phyloP scores from a whole-genome alignment of 2,329 filamentous ascomycete species.

The Berkeleyomyces basicola region DNA sequence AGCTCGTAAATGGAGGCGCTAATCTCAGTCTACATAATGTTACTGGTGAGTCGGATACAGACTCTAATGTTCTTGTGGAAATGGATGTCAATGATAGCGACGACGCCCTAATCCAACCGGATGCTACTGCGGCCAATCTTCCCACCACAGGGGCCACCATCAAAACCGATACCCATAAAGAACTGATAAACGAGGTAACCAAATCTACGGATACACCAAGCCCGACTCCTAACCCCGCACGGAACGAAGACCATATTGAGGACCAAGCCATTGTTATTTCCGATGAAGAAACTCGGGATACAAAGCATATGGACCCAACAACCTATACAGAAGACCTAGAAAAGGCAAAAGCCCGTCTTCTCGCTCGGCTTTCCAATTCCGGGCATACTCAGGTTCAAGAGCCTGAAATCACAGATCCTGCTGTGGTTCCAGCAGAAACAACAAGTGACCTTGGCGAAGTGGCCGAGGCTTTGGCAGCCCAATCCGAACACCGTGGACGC shows the following conservation, averaged over 20 bases:
- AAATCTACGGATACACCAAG: background rate
- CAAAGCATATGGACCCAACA: slow-evolving; percentile 17
- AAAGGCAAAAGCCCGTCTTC: slow-evolving; percentile 31
- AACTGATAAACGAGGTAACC: background rate
- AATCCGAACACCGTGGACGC: slow-evolving; percentile 22
- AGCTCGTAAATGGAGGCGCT: slow-evolving; percentile 20
- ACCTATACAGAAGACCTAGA: slow-evolving; percentile 23
- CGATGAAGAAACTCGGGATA: slow-evolving; percentile 22
- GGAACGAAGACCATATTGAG: slow-evolving; percentile 1
- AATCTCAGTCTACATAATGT: slow-evolving; percentile 28
- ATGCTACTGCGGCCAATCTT: background rate
- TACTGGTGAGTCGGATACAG: slow-evolving; percentile 29
- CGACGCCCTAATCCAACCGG: slow-evolving; percentile 8
- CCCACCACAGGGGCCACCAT: too few species aligned
- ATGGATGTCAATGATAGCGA: slow-evolving; percentile 19
- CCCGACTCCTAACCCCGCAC: background rate
- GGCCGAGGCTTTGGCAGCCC: slow-evolving; percentile 17
- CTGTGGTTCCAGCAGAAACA: slow-evolving; percentile 13
- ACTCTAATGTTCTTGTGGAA: slow-evolving; percentile 15
- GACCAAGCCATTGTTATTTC: slow-evolving; percentile 29
- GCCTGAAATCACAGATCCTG: slow-evolving; percentile 19
- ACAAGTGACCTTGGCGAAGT: slow-evolving; percentile 12
- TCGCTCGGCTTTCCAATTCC: slow-evolving; percentile 26
- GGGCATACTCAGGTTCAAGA: slow-evolving; percentile 16
- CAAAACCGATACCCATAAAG: background rate